Evolutionary conservation across 768 basidiomycete species (phyloP).

Genomic region (Tylopilus subfusipes): DNA sequence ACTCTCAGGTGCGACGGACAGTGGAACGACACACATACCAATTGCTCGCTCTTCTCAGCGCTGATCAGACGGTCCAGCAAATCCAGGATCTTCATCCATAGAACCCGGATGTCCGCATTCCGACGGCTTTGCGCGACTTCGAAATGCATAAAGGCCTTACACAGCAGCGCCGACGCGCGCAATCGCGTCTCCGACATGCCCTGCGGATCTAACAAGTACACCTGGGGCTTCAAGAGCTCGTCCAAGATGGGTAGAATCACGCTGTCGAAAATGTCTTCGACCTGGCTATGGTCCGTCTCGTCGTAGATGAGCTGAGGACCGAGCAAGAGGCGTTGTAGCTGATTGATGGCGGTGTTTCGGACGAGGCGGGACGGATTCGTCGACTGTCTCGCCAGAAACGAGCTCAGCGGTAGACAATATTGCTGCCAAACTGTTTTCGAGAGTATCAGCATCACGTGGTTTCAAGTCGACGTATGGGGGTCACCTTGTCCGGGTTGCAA

Average conservation of each 20-base stretch:
- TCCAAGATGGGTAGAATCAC: constrained; percentile 91
- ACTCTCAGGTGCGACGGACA: not conserved
- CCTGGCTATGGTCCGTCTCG: constrained; percentile 54
- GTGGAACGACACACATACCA: constrained; percentile 45
- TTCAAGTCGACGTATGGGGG: constrained; percentile 5
- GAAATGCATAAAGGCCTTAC: constrained; percentile 95
- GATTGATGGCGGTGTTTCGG: constrained; percentile 72
- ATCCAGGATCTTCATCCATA: constrained; percentile 91
- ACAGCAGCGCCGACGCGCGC: constrained; percentile 82
- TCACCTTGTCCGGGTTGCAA: constrained; percentile 34
- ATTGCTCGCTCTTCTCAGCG: constrained; percentile 76
- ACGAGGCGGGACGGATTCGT: constrained; percentile 81
- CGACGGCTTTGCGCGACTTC: constrained; percentile 66
- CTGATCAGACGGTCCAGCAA: constrained; percentile 87
- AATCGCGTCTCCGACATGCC: constrained; percentile 92
- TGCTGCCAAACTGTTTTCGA: constrained; percentile 67
- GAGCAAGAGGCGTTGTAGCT: constrained; percentile 81
- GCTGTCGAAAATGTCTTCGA: constrained; percentile 83
- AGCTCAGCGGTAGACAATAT: constrained; percentile 70
- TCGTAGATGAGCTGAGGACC: constrained; percentile 67
- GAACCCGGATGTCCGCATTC: constrained; percentile 59
- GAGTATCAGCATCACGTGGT: constrained; percentile 1
- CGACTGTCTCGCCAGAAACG: constrained; percentile 74
- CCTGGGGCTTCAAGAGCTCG: constrained; percentile 82
- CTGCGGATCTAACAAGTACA: constrained; percentile 71